These are phyloP conservation scores for Isabelozyma gotoi DNA, from an alignment of 805 yeast species.

Conservation along the genomic window DNA sequence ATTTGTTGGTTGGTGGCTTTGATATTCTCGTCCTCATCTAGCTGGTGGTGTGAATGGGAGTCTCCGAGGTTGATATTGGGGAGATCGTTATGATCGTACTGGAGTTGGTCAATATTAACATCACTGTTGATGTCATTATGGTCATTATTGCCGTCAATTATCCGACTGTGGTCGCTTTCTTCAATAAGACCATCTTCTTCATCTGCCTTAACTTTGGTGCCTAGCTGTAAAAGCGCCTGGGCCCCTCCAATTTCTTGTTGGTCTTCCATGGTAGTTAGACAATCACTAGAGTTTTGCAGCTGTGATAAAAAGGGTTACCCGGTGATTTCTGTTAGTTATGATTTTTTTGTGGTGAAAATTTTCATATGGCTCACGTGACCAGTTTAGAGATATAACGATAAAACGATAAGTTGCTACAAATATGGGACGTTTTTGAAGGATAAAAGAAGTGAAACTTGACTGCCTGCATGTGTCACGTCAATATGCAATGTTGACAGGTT, in stretches of 20 bases:
- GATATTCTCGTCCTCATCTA: conserved; percentile 6
- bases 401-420: too few relatives aligned
- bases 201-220: conserved; percentile 26
- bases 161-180: neutral
- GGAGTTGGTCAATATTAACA: neutral
- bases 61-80: neutral
- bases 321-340: neutral
- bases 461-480: too few relatives aligned
- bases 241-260: conserved; percentile 48
- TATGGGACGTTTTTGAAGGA: too few relatives aligned
- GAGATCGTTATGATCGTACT: conserved; percentile 2
- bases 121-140: neutral
- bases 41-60: neutral
- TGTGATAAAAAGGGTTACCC: conserved; percentile 1
- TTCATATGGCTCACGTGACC: neutral
- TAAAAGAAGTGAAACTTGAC: too few relatives aligned
- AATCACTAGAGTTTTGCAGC: conserved; percentile 1
- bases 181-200: conserved; percentile 2
- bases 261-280: conserved; percentile 21
- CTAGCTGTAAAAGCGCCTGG: conserved; percentile 43
- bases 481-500: too few relatives aligned
- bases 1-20: conserved; percentile 38
- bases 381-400: too few relatives aligned
- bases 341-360: neutral
- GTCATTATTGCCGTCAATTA: neutral